Evolutionary conservation across 805 yeast species (phyloP), one percentile per base, ranked within the genome.

Genomic region (Candida nitratophila): DNA sequence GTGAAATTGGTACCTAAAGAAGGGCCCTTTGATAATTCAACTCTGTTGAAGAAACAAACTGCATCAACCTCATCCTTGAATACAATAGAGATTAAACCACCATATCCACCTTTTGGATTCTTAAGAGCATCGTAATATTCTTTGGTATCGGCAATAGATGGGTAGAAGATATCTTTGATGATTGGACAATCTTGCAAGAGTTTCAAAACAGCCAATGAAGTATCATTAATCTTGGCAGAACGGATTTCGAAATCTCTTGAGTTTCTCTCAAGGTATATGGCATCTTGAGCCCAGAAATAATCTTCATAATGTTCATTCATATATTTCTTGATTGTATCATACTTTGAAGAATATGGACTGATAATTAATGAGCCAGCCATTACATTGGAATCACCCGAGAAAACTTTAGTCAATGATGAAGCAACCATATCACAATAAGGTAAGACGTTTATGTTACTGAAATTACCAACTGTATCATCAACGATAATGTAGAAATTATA

Each of bases 401-500:
- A 93, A 16, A 90, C 85, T 61, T 93, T 93, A 11, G 97, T 90
- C 48, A 93, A 70, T 9, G 96, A 87, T 29, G 91, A 77, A 30
- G 83, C 93, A 15, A 86, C 84, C 41, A 90, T 74, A 62, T 93
- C 99, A n/a, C 87, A 82, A 59, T 77, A 84, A 19, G 87, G 84
- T 45, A 88, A 69, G 4, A 85, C 85, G 52, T 87, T 85, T 41
- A 89, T 75, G 63, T 93, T 93, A 48, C 85, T 72, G 57, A 88
- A 83, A 55, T 93, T 93, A 15, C 97, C 97, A 20, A 90, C 85
- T 1, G 98, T 93, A 59, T 93, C 99, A 65, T 93, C 99, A 34
- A 93, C 83, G 16, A 86, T 86, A 30, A 93, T 79, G 15, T 81
- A 81, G 64, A 93, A 93, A 2, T 75, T 73, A 65, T 74, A 86